Base-by-base conservation (phyloP, 371 early-diverging fungal species). In the Blakeslea trispora region DNA sequence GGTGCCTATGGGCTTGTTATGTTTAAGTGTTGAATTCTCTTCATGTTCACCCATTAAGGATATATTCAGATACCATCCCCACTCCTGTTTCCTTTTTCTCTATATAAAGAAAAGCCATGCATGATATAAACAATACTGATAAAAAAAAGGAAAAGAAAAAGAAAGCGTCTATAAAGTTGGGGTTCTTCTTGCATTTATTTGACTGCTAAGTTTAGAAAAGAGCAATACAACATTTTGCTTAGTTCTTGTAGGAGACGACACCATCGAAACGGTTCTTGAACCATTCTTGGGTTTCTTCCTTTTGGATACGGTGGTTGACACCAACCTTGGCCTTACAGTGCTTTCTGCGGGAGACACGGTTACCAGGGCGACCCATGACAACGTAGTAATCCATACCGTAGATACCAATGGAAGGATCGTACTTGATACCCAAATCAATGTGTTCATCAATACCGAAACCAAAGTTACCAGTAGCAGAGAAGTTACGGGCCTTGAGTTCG, bases 361-460 rank as follows among this genome's bases (percentile, higher is more conserved):
- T 82, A 69, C 99, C 99, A 53, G 97, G 96, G 77, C 98, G 95
- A 60, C 94, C 93, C 89, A 99, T 91, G 81, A 97, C 95, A 69
- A 98, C 93, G 85, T 89, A 94, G 82, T 96, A 97, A 83, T 97
- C 97, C 95, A 98, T 93, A 72, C 95, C 96, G 81, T 95, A 96
- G 71, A 95, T 95, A 86, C 98, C 97, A 72, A 99, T 98, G 79
- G 88, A 86, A 46, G 99, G 99, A 83, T 99, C 99, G 88, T 99
- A 99, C 91, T 99, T 99, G 87, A 99, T 98, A 70, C 99, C 99
- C 74, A 99, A 87, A 84, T 99, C 99, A 66, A 99, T 99, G 88
- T 99, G 99, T 87, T 99, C 99, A 72, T 97, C 91, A 85, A 99
- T 94, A 92, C 99, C 99, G 87, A 99, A 99, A 68, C 99, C 99